Evolutionary conservation across 106 monocot genomes (phyloP), one percentile per base, ranked within the genome.

Genomic region (Platanthera guangdongensis): DNA sequence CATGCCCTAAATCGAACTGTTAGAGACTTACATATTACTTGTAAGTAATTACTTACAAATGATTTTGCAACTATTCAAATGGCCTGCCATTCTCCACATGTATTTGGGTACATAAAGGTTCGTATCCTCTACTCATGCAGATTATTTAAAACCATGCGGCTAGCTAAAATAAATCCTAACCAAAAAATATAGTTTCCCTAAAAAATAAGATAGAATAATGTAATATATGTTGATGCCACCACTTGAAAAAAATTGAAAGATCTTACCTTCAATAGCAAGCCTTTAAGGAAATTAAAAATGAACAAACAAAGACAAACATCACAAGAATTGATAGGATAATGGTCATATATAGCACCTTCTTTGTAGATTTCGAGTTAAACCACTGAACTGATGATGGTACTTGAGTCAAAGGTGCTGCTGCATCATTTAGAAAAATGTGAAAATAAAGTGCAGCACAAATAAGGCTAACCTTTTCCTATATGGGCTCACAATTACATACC

Each of bases 341-440:
- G 67, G 67, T 39, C 22, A 11, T 12, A 39, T 70, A 39, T 19
- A n/a, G 50, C 73, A 86, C 89, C 89, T 89, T 89, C 77, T 89
- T 89, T 67, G 82, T 8, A 32, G 89, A 80, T 82, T 86, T 89
- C 74, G 89, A 82, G 69, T 55, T 78, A 57, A 89, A 89, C 86
- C 89, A 89, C 47, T 83, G 83, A 50, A 28, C 50, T 78, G 85
- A 76, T 71, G 67, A 50, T 68, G 73, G 67, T 19, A 50, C 50
- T 39, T 86, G 81, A 13, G 82, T 32, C 52, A 74, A 64, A 78
- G 89, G 48, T 57, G 25, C 68, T 22, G 9, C 86, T 86, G 77
- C 63, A 78, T 39, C 32, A 81, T 1, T 15, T 39, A 75, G 30
- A 53, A 54, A 74, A 3, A 54, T 8, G 21, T 50, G 18, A 51